Percentiles rank a stretch among this genome's conserved stretches.
phyloP scores from a whole-genome alignment of 176 grass and related monocot genomes.

The Puya raimondii region DNA sequence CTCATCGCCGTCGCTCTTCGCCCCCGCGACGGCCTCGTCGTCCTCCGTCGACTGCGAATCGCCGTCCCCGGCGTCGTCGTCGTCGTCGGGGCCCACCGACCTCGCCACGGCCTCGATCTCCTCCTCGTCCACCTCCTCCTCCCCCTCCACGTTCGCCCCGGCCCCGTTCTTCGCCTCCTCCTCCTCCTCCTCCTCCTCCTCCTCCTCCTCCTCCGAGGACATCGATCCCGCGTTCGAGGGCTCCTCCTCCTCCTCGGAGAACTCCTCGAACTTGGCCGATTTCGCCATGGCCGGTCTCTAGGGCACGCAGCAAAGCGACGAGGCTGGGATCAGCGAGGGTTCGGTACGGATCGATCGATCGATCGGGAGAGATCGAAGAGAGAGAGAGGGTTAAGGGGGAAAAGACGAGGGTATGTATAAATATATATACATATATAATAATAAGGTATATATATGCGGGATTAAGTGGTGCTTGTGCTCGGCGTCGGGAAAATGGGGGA shows the following conservation, averaged over 20 bases:
- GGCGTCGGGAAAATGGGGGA: no score
- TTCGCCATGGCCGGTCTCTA: slow-evolving; percentile 5
- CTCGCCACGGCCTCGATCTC: slow-evolving; percentile 62
- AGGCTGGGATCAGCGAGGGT: no score
- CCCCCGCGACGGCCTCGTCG: slow-evolving; percentile 26
- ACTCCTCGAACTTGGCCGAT: slow-evolving; percentile 5
- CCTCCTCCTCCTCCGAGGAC: slow-evolving; percentile 11
- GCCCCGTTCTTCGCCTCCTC: slow-evolving; percentile 13
- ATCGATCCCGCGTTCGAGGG: slow-evolving; percentile 32
- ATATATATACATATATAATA: no score
- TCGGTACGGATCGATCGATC: no score
- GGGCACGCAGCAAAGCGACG: not conserved
- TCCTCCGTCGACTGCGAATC: slow-evolving; percentile 56
- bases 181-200: slow-evolving; percentile 25
- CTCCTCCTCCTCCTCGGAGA: slow-evolving; percentile 27
- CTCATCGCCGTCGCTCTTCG: slow-evolving; percentile 8
- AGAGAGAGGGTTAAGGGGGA: no score
- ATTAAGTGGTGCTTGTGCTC: no score
- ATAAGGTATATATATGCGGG: no score
- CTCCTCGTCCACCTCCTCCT: slow-evolving; percentile 60
- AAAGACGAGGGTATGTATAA: no score
- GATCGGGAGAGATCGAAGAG: no score
- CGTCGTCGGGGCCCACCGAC: slow-evolving; percentile 24
- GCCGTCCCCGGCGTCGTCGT: slow-evolving; percentile 10
- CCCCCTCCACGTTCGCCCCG: not conserved